phyloP scores from a whole-genome alignment of 2,329 filamentous ascomycete genomes.

The Moelleriella libera region DNA sequence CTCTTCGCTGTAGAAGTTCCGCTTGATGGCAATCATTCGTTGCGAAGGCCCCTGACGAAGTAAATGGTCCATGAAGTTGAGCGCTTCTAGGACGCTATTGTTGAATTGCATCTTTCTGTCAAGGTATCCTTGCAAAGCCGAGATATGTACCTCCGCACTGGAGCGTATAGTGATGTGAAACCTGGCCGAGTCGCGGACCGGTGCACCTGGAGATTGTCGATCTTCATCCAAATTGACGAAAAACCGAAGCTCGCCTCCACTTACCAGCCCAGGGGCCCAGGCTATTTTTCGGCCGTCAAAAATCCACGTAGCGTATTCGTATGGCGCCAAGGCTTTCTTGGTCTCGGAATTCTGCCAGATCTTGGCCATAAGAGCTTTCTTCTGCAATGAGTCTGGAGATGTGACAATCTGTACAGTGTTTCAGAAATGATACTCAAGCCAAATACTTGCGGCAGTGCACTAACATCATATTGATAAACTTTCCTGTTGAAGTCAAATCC shows the following conservation, averaged over 20 bases:
- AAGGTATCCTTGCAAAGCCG: conserved; percentile 53
- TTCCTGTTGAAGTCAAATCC: conserved; percentile 40
- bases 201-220: conserved; percentile 23
- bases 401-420: conserved; percentile 42
- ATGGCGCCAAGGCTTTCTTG: conserved; percentile 35
- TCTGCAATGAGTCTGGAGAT: conserved; percentile 46
- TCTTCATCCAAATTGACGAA: conserved; percentile 62
- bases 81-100: conserved; percentile 57
- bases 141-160: conserved; percentile 56
- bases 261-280: conserved; percentile 43
- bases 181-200: conserved; percentile 24
- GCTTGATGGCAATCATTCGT: conserved; percentile 56
- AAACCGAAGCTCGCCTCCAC: conserved; percentile 37
- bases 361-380: conserved; percentile 52
- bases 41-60: conserved; percentile 66
- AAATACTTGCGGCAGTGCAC: conserved; percentile 17
- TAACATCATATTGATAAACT: conserved; percentile 77
- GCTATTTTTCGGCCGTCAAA: conserved; percentile 77
- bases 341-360: conserved; percentile 57
- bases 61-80: conserved; percentile 86
- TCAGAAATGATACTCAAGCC: not conserved
- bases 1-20: conserved; percentile 60
- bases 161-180: conserved; percentile 49
- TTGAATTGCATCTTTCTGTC: conserved; percentile 44
- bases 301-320: conserved; percentile 41